Conservation (phyloP, 176 grass and related monocot genomes). For the Hsuehochloa calcarea region DNA sequence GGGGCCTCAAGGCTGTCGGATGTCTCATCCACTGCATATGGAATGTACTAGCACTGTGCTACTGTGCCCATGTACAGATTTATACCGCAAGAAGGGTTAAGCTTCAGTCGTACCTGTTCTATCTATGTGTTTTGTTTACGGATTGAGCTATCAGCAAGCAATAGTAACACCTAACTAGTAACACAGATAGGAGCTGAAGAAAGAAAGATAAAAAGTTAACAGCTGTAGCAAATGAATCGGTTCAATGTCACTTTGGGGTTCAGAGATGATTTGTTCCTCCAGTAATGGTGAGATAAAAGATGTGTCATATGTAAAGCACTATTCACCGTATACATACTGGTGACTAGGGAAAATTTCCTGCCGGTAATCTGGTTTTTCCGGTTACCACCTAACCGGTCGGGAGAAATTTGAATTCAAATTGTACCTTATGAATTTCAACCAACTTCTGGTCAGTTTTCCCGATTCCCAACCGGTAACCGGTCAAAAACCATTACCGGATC, state of each 20-base stretch:
- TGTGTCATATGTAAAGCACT: neutral
- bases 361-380: too few relatives aligned
- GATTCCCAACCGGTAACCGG: too few relatives aligned
- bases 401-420: too few relatives aligned
- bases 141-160: neutral
- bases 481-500: too few relatives aligned
- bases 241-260: neutral
- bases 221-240: neutral
- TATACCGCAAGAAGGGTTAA: slow-evolving; percentile 6
- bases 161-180: neutral
- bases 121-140: neutral
- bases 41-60: neutral
- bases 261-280: neutral
- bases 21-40: neutral
- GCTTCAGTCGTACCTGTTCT: neutral
- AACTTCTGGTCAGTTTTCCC: too few relatives aligned
- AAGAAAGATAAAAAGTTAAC: neutral
- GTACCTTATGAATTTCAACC: too few relatives aligned
- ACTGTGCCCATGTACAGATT: neutral
- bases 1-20: slow-evolving; percentile 26
- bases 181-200: neutral
- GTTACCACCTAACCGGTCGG: too few relatives aligned
- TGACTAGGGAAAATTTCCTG: too few relatives aligned
- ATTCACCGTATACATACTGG: neutral
- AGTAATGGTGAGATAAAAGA: neutral